Evolutionary conservation across 1,284 basidiomycete genomes (phyloP).

Genomic region (Sporisorium reilianum): DNA sequence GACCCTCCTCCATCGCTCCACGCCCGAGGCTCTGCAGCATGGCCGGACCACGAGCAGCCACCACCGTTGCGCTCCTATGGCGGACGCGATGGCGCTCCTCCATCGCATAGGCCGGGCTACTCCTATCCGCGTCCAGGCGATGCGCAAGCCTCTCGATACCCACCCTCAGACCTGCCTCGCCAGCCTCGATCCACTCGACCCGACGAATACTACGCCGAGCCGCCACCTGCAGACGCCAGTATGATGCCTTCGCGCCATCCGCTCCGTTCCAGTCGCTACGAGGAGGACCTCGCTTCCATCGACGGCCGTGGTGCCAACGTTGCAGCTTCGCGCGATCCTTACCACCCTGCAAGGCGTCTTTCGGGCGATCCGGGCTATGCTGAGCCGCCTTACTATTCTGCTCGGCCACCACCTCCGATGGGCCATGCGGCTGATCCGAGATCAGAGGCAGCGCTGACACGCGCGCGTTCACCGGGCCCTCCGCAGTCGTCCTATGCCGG

Average conservation of each 20-base stretch:
- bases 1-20: constrained; percentile 14
- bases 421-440: constrained; percentile 20
- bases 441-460: constrained; percentile 11
- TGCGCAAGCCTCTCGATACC: constrained; percentile 11
- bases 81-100: constrained; percentile 14
- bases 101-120: constrained; percentile 1
- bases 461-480: constrained; percentile 20
- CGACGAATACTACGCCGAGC: constrained; percentile 28
- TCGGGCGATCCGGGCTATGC: constrained; percentile 24
- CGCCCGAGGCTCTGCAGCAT: background rate
- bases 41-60: constrained; percentile 18
- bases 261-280: constrained; percentile 15
- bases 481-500: constrained; percentile 10
- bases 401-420: constrained; percentile 2
- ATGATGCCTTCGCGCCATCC: constrained; percentile 16
- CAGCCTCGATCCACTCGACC: constrained; percentile 16
- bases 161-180: constrained; percentile 29
- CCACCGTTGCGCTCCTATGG: background rate
- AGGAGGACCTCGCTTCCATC: background rate
- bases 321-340: constrained; percentile 17
- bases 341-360: constrained; percentile 10
- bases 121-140: constrained; percentile 14
- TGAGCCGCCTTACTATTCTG: constrained; percentile 19
- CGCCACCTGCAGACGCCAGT: constrained; percentile 6
- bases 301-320: constrained; percentile 12